Base-by-base conservation (phyloP, 2,329 filamentous ascomycete species). In the Cercospora sp. region DNA sequence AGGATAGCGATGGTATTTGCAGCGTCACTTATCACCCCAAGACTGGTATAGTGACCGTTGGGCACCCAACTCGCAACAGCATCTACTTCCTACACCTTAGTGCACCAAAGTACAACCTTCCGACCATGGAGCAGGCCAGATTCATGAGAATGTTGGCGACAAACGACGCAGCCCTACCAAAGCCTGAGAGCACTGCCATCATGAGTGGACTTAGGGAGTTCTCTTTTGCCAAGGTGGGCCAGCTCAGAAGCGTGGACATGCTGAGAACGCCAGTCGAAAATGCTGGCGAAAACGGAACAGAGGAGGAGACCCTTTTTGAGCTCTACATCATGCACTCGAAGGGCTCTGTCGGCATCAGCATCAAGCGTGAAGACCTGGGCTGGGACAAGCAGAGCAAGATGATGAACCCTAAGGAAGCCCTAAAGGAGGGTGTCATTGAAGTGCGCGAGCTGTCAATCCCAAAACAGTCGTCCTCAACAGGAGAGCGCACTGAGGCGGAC, bases 261-360 rank as follows among this genome's bases (percentile, higher is more conserved):
- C 86, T 98, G 28, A 88, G 90, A 75, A 89, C 86, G 73, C 89
- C 91, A 24, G 75, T 77, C n/a, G 72, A 77, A 10, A 73, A 76
- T 37, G 87, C 90, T 65, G 86, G 88, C 70, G 84, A 84, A 69
- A 75, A 79, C 26, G 79, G 81, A 21, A 81, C 83, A 1, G 89
- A 90, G 24, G 91, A 95, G 71, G 88, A 88, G 16, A 89, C 90
- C 0, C 82, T 97, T 13, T 98, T 99, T 76, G 95, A 99, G 82
- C 85, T 99, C 9, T 99, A 99, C 78, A 91, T 93, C 34, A 97
- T 97, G 90, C 94, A 99, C 80, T 97, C 95, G 10, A 96, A 93
- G 82, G 95, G 95, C 69, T 93, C 98, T n/a, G 94, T 94, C 18
- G 94, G 92, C 75, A 79, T 98, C 63, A 89, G 89, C 71, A 89